These are phyloP conservation scores for Brassica cretica DNA, from an alignment of 345 rosid species.

Conservation along the genomic window DNA sequence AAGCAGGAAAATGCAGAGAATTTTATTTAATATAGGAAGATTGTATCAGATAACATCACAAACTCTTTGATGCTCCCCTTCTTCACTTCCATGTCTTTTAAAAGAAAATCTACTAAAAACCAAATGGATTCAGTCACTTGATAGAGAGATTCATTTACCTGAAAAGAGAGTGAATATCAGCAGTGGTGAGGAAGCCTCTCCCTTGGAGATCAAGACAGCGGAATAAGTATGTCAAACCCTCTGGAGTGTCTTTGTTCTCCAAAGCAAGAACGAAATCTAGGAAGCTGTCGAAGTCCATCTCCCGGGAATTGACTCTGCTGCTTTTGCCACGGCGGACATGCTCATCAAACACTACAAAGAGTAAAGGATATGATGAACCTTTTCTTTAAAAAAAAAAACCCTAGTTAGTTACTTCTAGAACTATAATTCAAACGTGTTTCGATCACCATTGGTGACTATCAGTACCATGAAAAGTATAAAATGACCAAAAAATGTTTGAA, in stretches of 20 bases:
- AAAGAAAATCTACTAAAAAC: neutral
- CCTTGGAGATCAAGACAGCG: slow-evolving; percentile 91
- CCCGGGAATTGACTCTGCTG: slow-evolving; percentile 67
- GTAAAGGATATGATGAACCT: slow-evolving; percentile 23
- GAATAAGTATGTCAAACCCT: slow-evolving; percentile 90
- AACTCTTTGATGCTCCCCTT: slow-evolving; percentile 81
- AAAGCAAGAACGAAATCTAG: slow-evolving; percentile 92
- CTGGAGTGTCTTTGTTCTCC: slow-evolving; percentile 97
- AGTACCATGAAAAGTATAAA: slow-evolving; percentile 7
- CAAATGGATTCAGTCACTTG: neutral
- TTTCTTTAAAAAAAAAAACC: too few relatives aligned
- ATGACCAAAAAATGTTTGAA: neutral
- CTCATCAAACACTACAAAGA: slow-evolving; percentile 77
- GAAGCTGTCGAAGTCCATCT: slow-evolving; percentile 95
- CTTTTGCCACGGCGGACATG: slow-evolving; percentile 84
- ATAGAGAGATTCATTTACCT: slow-evolving; percentile 50
- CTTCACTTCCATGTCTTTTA: slow-evolving; percentile 71
- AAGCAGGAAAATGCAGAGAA: slow-evolving; percentile 77
- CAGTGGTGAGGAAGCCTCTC: slow-evolving; percentile 87
- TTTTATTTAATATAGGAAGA: slow-evolving; percentile 73
- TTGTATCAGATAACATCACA: slow-evolving; percentile 89
- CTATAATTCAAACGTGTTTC: neutral
- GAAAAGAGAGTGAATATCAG: slow-evolving; percentile 98
- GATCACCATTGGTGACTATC: neutral
- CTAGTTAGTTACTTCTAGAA: neutral